Conservation (phyloP, 768 basidiomycete genomes). For the Boletales sp. region DNA sequence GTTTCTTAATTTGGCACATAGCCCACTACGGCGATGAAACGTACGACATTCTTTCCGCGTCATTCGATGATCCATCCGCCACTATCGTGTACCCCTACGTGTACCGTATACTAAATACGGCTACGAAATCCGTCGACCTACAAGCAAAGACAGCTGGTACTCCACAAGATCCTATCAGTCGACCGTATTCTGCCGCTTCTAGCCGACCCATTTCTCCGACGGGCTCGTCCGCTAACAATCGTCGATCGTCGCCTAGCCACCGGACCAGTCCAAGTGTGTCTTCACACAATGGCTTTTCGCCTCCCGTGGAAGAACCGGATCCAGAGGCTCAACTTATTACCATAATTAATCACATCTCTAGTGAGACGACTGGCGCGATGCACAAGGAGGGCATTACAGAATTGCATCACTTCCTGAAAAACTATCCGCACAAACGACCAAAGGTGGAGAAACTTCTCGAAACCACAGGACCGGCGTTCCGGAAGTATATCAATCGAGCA, state of each 20-base stretch:
- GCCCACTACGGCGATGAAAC: slow-evolving; percentile 86
- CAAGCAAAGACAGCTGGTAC: slow-evolving; percentile 20
- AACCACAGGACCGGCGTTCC: slow-evolving; percentile 84
- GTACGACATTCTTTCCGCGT: slow-evolving; percentile 84
- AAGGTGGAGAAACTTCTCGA: slow-evolving; percentile 87
- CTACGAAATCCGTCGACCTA: slow-evolving; percentile 40
- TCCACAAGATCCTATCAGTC: slow-evolving; percentile 36
- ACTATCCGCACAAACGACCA: slow-evolving; percentile 78
- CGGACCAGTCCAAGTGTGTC: slow-evolving; percentile 67
- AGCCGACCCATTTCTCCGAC: slow-evolving; percentile 73
- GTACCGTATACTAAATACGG: slow-evolving; percentile 83
- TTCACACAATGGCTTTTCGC: slow-evolving; percentile 51
- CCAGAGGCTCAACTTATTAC: slow-evolving; percentile 79
- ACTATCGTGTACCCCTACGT: slow-evolving; percentile 96
- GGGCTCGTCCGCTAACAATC: slow-evolving; percentile 54
- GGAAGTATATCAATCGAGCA: slow-evolving; percentile 87
- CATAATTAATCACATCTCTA: slow-evolving; percentile 84
- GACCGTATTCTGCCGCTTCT: slow-evolving; percentile 55
- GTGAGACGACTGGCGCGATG: slow-evolving; percentile 82
- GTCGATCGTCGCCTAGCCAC: slow-evolving; percentile 59
- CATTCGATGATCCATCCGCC: slow-evolving; percentile 96
- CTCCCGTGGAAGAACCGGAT: slow-evolving; percentile 76
- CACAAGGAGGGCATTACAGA: slow-evolving; percentile 95
- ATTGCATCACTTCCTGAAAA: slow-evolving; percentile 89
- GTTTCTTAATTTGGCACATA: slow-evolving; percentile 28